Evolutionary conservation across 352 stramenopile species (phyloP).

Genomic region (Pythium pectinolyticum): DNA sequence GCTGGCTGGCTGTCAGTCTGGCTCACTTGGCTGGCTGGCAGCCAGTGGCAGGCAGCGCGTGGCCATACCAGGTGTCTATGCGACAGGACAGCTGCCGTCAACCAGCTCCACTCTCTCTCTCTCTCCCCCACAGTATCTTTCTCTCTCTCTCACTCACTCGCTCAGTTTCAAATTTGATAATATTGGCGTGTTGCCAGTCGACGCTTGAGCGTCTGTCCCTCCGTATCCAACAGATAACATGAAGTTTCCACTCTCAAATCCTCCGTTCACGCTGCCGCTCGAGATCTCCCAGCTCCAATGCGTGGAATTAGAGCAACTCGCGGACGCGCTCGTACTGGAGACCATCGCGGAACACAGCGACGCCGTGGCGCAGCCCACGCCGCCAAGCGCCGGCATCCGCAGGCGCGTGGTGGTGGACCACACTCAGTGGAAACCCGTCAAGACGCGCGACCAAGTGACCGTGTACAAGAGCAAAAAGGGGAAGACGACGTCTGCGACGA

Average conservation of each 20-base stretch:
- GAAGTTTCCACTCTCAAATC: constrained; percentile 5
- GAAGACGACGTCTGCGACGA: constrained; percentile 12
- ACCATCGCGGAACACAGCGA: constrained; percentile 7
- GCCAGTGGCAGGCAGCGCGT: no score
- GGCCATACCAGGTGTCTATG: no score
- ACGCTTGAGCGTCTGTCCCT: neutral
- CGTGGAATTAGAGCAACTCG: constrained; percentile 3
- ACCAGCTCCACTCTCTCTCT: no score
- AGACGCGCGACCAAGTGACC: constrained; percentile 30
- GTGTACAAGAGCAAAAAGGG: constrained; percentile 34
- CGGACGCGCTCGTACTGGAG: constrained; percentile 1
- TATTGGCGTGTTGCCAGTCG: neutral
- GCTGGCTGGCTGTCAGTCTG: no score
- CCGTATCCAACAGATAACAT: neutral
- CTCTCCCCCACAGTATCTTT: no score
- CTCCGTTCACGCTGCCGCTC: constrained; percentile 9
- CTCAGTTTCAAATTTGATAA: no score
- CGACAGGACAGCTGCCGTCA: no score
- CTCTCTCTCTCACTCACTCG: no score
- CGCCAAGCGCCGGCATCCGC: no score
- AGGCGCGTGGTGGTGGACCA: constrained; percentile 1
- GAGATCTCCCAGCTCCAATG: constrained; percentile 1
- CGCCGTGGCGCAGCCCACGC: no score
- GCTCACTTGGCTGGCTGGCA: no score
- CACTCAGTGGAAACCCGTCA: constrained; percentile 42